phyloP scores from a whole-genome alignment of 108 stramenopile species.

The Seminavis robusta region DNA sequence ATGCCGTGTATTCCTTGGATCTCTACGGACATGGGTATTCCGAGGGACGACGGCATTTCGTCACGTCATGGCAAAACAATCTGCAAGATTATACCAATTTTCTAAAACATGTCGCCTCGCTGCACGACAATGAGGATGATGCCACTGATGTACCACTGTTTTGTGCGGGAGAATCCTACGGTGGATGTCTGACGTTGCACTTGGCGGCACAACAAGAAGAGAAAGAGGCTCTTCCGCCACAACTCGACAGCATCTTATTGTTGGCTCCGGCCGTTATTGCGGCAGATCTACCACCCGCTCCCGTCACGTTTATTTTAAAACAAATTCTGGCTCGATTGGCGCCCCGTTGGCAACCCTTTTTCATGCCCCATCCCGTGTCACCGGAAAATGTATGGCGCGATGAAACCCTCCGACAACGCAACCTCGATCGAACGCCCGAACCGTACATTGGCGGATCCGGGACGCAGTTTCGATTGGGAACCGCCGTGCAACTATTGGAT shows the following conservation, averaged over 20 bases:
- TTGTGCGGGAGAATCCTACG: conserved; percentile 46
- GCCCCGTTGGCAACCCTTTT: conserved; percentile 45
- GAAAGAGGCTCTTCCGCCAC: conserved; percentile 15
- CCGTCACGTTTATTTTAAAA: conserved; percentile 24
- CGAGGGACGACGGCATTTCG: conserved; percentile 40
- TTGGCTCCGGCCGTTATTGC: conserved; percentile 46
- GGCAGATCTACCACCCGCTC: conserved; percentile 41
- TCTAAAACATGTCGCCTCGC: conserved; percentile 17
- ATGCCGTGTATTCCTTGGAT: conserved; percentile 29
- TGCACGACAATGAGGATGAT: conserved; percentile 19
- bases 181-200: conserved; percentile 36
- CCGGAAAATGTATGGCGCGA: conserved; percentile 50
- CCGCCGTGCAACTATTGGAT: conserved; percentile 33
- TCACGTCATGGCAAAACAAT: conserved; percentile 30
- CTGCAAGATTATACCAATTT: conserved; percentile 35
- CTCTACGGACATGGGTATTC: conserved; percentile 50
- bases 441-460: conserved; percentile 33
- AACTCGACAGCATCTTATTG: conserved; percentile 29
- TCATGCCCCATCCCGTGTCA: conserved; percentile 58
- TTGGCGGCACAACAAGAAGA: conserved; percentile 31
- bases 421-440: neutral
- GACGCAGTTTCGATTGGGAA: conserved; percentile 40
- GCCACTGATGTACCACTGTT: conserved; percentile 26
- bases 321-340: conserved; percentile 33
- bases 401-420: conserved; percentile 6